phyloP scores from a whole-genome alignment of 306 rosid genomes.

The Leucaena leucocephala region DNA sequence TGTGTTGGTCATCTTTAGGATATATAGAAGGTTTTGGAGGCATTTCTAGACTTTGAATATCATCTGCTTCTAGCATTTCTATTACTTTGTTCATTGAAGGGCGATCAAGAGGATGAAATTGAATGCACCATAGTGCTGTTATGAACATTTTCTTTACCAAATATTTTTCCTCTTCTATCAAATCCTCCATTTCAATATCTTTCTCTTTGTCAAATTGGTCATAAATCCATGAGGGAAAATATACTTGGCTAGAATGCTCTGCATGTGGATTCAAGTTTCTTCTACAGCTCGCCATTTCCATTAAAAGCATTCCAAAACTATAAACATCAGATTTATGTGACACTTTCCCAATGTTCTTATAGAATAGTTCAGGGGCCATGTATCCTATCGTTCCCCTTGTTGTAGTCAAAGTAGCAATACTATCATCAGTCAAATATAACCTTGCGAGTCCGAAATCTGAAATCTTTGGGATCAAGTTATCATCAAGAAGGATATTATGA shows the following conservation, averaged over 20 bases:
- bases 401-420: background rate
- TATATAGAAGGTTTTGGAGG: conserved; percentile 2
- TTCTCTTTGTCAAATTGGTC: background rate
- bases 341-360: background rate
- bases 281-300: background rate
- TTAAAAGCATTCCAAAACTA: background rate
- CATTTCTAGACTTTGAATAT: background rate
- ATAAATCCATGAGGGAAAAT: background rate
- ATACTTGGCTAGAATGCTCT: no score
- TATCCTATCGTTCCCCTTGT: background rate
- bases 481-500: background rate
- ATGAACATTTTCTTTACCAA: no score
- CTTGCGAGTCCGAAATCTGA: background rate
- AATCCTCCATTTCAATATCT: no score
- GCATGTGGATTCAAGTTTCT: background rate
- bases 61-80: background rate
- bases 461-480: background rate
- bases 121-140: no score
- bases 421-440: background rate
- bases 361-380: background rate
- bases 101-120: no score
- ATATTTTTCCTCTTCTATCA: no score
- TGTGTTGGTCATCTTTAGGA: background rate
- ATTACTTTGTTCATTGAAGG: no score
- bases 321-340: background rate